Evolutionary conservation across 345 rosid genomes (phyloP).

Genomic region (Eucalyptus dawsonii): DNA sequence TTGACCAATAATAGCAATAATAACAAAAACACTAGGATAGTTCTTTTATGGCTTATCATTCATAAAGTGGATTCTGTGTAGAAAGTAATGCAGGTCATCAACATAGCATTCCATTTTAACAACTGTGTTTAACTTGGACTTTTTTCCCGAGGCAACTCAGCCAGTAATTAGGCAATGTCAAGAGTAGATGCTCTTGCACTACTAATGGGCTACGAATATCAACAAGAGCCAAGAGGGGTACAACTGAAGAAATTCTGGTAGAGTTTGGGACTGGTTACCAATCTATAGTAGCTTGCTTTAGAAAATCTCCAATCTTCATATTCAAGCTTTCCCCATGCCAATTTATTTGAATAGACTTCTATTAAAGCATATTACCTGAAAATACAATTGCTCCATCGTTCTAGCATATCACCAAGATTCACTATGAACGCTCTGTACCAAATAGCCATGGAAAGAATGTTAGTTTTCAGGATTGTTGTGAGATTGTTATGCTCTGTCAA

Average conservation of each 20-base stretch:
- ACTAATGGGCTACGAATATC: background rate
- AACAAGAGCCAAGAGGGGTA: background rate
- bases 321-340: background rate
- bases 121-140: background rate
- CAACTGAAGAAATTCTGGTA: background rate
- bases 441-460: background rate
- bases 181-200: background rate
- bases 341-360: background rate
- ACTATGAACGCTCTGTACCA: conserved; percentile 59
- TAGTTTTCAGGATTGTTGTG: background rate
- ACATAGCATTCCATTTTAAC: background rate
- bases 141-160: background rate
- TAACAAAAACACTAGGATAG: background rate
- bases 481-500: background rate
- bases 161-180: background rate
- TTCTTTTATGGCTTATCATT: background rate
- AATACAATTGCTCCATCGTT: conserved; percentile 86
- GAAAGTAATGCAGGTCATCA: background rate
- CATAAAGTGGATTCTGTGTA: background rate
- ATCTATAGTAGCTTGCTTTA: background rate
- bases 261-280: background rate
- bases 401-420: conserved; percentile 89
- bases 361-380: conserved; percentile 43
- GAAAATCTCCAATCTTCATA: background rate
- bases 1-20: background rate